A percentile compares a stretch with the other conserved stretches of the same genome.
phyloP scores from a whole-genome alignment of 1,284 basidiomycete genomes.

The Marasmius sp. region DNA sequence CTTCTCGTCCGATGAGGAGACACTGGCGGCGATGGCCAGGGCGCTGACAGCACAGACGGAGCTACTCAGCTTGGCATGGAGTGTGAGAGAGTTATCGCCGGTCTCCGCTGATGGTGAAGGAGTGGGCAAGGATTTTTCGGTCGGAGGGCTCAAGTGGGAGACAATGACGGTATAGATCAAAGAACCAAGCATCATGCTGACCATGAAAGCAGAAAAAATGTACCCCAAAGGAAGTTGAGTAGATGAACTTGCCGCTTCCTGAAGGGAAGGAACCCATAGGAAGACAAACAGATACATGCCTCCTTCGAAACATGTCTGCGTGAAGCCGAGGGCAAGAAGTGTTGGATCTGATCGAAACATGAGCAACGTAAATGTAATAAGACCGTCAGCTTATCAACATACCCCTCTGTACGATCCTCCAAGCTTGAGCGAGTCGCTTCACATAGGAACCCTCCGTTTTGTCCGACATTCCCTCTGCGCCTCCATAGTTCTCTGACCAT shows the following conservation, averaged over 20 bases:
- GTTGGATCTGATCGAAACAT: slow-evolving; percentile 46
- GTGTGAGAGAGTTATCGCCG: slow-evolving; percentile 34
- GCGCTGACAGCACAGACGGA: slow-evolving; percentile 60
- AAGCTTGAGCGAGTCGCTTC: slow-evolving; percentile 55
- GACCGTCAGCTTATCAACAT: slow-evolving; percentile 16
- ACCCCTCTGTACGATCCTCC: slow-evolving; percentile 58
- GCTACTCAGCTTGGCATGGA: slow-evolving; percentile 69
- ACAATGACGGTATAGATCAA: slow-evolving; percentile 61
- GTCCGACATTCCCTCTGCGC: slow-evolving; percentile 27
- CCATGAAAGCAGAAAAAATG: slow-evolving; percentile 79
- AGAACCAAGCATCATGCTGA: slow-evolving; percentile 78
- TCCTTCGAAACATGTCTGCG: slow-evolving; percentile 77
- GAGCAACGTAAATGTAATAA: neutral
- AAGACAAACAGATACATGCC: slow-evolving; percentile 84
- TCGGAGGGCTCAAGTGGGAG: slow-evolving; percentile 33
- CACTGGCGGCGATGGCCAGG: slow-evolving; percentile 53
- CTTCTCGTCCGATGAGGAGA: slow-evolving; percentile 46
- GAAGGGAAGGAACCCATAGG: slow-evolving; percentile 74
- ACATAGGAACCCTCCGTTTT: slow-evolving; percentile 49
- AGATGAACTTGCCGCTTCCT: slow-evolving; percentile 48
- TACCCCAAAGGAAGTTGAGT: slow-evolving; percentile 62
- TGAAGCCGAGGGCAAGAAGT: slow-evolving; percentile 67
- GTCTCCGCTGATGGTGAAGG: neutral
- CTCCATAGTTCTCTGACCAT: slow-evolving; percentile 72
- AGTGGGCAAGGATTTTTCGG: slow-evolving; percentile 30